Percentiles rank a stretch among this genome's conserved stretches.
These are phyloP conservation scores for Gaultheria prostrata DNA, from an alignment of 148 eudicot genomes.

Conservation along the genomic window DNA sequence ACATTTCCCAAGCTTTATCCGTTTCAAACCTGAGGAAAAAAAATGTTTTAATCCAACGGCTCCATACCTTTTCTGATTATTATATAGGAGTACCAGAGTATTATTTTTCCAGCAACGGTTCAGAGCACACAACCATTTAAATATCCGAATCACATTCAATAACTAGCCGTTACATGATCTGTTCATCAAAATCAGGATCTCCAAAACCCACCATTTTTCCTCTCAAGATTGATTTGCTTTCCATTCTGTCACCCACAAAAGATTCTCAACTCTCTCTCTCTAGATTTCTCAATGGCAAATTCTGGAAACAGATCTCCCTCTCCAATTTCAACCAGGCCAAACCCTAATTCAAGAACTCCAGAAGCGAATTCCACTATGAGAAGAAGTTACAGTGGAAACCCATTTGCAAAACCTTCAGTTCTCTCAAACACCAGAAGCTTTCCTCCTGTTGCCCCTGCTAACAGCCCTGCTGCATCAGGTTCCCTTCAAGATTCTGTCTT, in stretches of 20 bases:
- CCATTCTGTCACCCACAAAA: constrained; percentile 12
- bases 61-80: neutral
- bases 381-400: constrained; percentile 50
- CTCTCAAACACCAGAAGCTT: constrained; percentile 36
- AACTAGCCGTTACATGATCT: constrained; percentile 3
- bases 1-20: neutral
- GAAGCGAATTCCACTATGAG: constrained; percentile 31
- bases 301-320: constrained; percentile 45
- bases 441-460: constrained; percentile 49
- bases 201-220: neutral
- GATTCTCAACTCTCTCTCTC: neutral
- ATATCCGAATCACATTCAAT: neutral
- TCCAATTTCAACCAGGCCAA: constrained; percentile 32
- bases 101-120: neutral
- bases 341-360: constrained; percentile 30
- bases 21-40: no score
- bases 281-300: constrained; percentile 30
- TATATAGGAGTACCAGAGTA: no score
- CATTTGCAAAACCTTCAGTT: constrained; percentile 47
- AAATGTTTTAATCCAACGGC: neutral
- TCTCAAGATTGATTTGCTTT: constrained; percentile 15
- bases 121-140: neutral
- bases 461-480: constrained; percentile 87
- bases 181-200: constrained; percentile 18
- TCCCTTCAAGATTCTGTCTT: neutral